Conservation (phyloP, 257 asterid genomes). For the Ophiorrhiza pumila region DNA sequence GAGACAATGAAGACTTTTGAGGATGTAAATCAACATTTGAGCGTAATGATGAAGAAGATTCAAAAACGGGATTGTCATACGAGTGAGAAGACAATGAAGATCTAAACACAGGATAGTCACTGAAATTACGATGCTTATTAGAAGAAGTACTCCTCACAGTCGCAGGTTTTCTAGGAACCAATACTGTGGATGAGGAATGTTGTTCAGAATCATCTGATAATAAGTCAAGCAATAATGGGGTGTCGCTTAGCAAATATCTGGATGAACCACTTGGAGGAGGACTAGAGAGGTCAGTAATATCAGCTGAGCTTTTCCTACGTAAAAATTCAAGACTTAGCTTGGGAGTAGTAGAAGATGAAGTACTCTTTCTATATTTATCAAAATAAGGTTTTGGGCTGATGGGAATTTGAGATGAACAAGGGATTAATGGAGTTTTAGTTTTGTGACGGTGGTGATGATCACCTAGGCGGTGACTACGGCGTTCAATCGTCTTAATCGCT, state of each 20-base stretch:
- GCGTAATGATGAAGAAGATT: constrained; percentile 18
- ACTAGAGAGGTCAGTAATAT: constrained; percentile 32
- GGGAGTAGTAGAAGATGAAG: constrained; percentile 9
- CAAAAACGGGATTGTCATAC: constrained; percentile 34
- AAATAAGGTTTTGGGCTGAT: constrained; percentile 43
- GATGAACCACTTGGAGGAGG: constrained; percentile 25
- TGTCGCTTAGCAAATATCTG: constrained; percentile 41
- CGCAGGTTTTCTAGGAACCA: constrained; percentile 22
- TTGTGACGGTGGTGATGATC: constrained; percentile 16
- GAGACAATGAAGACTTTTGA: constrained; percentile 19
- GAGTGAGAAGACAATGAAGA: constrained; percentile 44
- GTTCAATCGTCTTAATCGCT: constrained; percentile 25
- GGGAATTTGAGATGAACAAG: constrained; percentile 65
- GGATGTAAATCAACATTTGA: constrained; percentile 7
- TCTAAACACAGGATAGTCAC: constrained; percentile 27
- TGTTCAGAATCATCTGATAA: constrained; percentile 25
- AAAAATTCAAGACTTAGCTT: constrained; percentile 26
- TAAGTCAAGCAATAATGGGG: constrained; percentile 36
- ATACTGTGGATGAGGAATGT: constrained; percentile 19
- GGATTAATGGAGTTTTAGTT: constrained; percentile 26
- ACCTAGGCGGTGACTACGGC: constrained; percentile 32
- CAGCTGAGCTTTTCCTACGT: constrained; percentile 73
- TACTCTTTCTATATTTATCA: constrained; percentile 29
- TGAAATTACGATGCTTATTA: constrained; percentile 21
- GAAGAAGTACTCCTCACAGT: constrained; percentile 7